Evolutionary conservation across 2,329 filamentous ascomycete genomes (phyloP), one percentile per base, ranked within the genome.

Genomic region (Fusarium sublunatum): DNA sequence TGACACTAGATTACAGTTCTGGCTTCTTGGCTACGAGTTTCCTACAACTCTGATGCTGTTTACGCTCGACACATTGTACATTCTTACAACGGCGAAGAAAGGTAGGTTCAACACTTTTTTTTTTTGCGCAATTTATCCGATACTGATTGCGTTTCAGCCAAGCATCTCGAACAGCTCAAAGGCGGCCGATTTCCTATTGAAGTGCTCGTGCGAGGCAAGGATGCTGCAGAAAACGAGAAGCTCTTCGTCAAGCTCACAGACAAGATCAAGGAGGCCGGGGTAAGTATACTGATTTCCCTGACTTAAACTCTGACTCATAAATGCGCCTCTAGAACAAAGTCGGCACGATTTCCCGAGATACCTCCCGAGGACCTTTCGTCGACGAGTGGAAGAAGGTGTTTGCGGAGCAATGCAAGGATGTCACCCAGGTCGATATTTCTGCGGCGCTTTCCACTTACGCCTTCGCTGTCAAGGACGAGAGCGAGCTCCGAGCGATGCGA

Each of bases 21-120:
- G 96, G 96, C 85, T 99, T 52, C 86, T 99, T 62, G 95, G 95
- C 72, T 99, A 99, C 82, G 95, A 99, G 77, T 99, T 99, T 74
- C 95, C 95, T 31, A 93, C 94, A 35, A 99, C 95, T 0, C 83
- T 99, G 64, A 92, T 99, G 83, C 85, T 99, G 48, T 88, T 99
- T 76, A 98, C 94, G 2, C 81, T 89, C 60, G 95, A 98, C 61
- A 88, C 88, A 42, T 83, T 98, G 70, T 96, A 95, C 79, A 90
- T 98, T 58, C 88, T 99, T 66, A 99, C 95, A 7, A 99, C 95
- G 6, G 90, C 92, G 57, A 99, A 99, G 81, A 99, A 99, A 87
- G 94, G 93, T 96, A 74, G 35, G 67, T n/a, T 22, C 35, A 7
- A 7, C 22, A 6, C 15, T 19, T 22, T 15, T 19, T 22, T 15